These are phyloP conservation scores for Clathrus columnatus DNA, from an alignment of 768 basidiomycete genomes.

Conservation along the genomic window DNA sequence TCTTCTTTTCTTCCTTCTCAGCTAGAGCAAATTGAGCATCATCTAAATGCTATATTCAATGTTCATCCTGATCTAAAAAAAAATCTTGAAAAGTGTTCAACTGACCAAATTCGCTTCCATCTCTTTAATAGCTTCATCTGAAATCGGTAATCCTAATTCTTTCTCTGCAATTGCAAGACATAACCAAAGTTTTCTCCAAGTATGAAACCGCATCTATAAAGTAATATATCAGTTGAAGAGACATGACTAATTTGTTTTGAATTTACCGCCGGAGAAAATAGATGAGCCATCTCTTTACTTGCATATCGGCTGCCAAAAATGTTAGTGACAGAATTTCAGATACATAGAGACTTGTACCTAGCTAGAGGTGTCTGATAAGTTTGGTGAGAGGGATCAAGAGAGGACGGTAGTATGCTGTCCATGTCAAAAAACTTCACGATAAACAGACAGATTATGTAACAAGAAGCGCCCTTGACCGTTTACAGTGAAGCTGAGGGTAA, in stretches of 20 bases:
- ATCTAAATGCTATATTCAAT: slow-evolving; percentile 54
- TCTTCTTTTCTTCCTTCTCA: slow-evolving; percentile 91
- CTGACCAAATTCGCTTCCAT: slow-evolving; percentile 89
- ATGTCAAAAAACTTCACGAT: background rate
- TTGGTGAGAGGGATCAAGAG: slow-evolving; percentile 20
- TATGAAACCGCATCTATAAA: slow-evolving; percentile 81
- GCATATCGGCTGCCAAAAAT: slow-evolving; percentile 77
- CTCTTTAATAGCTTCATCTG: slow-evolving; percentile 86
- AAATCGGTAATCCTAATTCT: slow-evolving; percentile 83
- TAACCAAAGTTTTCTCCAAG: slow-evolving; percentile 94
- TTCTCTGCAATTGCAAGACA: slow-evolving; percentile 95
- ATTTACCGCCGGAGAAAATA: slow-evolving; percentile 89
- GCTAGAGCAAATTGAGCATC: slow-evolving; percentile 87
- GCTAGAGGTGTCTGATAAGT: slow-evolving; percentile 77
- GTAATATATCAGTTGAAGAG: background rate
- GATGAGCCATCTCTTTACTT: slow-evolving; percentile 94
- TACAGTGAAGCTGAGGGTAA: no score
- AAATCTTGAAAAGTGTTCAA: background rate
- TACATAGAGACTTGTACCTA: slow-evolving; percentile 36
- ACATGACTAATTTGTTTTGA: background rate
- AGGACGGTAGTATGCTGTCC: background rate
- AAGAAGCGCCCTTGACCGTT: no score
- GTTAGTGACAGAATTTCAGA: background rate
- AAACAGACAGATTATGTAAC: no score
- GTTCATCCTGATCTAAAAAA: background rate